Evolutionary conservation across 495 filamentous ascomycete species (phyloP), one percentile per base, ranked within the genome.

Genomic region (Staphylotrichum tortipilum): DNA sequence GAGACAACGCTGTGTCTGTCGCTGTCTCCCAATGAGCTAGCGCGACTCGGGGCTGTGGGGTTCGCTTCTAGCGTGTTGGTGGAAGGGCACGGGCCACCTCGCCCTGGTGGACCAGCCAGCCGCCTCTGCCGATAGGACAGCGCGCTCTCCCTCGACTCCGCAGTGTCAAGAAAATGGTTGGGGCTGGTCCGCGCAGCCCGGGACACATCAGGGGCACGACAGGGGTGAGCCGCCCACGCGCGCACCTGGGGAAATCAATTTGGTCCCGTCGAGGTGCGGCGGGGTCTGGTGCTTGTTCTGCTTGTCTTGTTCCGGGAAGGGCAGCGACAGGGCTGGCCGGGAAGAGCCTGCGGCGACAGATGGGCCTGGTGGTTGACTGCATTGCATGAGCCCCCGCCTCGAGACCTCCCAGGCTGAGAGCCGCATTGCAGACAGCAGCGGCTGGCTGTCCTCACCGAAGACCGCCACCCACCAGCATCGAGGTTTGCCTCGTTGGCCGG

Each of bases 51-150:
- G n/a, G 18, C 37, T 21, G 31, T 17, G 50, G 44, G 48, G 31
- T 37, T 17, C 44, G 48, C 38, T 51, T 28, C 26, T 55, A 56
- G 58, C 59, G 58, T 41, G 47, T 43, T 22, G 22, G 47, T 43
- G 18, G 23, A 38, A 42, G 34, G 39, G 47, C 62, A 65, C 62
- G 59, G 59, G 33, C 60, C 62, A 55, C 23, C 14, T 17, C n/a
- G 23, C 26, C 37, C 2, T 10, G 44, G 29, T 21, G 18, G 29
- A 14, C 19, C 6, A 7, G 3, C 8, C 10, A 21, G 24, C 7
- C 22, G 47, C 21, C 41, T 3, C 18, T 23, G 17, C 40, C 50
- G 55, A 48, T 51, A 33, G 35, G 48, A 38, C 31, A 54, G 36
- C 28, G 9, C 42, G 26, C 42, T 31, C 43, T 37, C 30, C 36